Base-by-base conservation (phyloP, 192 early-diverging fungal genomes). In the Backusella tuberculispora region DNA sequence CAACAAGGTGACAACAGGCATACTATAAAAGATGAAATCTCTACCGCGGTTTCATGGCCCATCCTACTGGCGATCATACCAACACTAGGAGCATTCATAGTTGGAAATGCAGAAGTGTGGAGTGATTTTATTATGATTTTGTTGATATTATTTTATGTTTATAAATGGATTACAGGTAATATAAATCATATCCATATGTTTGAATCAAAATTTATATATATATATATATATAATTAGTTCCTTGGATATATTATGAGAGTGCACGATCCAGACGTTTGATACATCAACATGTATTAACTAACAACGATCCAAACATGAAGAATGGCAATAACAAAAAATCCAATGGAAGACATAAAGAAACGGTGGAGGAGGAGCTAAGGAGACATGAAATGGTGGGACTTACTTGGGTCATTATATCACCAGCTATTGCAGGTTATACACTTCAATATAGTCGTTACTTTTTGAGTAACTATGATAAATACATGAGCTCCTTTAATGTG, bases 111-210 rank as follows among this genome's bases (percentile, higher is more conserved):
- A 12, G 88, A 89, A 66, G 78, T 88, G 63, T 89, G 85, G 83
- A 86, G 85, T 63, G 88, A 89, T 75, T 86, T 89, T 21, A 71
- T 89, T 38, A 83, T 87, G 50, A 78, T 89, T n/a, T 44, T 84
- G n/a, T 75, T 89, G 46, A 89, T 89, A 42, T 76, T 84, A 5
- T 89, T 84, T 63, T 89, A 86, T 68, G 80, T 88, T 66, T 89
- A 88, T 40, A 87, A 89, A 63, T 85, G 86, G 74, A 86, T 89
- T 48, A 89, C 84, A 85, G 88, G 88, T 88, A 87, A 79, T 17
- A 21, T 24, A 68, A 34, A 29, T 10, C 14, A 17, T 34, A 60
- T 67, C 74, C 63, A 13, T 63, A 65, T 29, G 45, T 48, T 47
- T 40, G 26, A 72, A 34, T 41, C 26, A 24, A 53, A 19, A 24